These are phyloP conservation scores for Irpex sp. DNA, from an alignment of 1,284 basidiomycete genomes.

Conservation along the genomic window DNA sequence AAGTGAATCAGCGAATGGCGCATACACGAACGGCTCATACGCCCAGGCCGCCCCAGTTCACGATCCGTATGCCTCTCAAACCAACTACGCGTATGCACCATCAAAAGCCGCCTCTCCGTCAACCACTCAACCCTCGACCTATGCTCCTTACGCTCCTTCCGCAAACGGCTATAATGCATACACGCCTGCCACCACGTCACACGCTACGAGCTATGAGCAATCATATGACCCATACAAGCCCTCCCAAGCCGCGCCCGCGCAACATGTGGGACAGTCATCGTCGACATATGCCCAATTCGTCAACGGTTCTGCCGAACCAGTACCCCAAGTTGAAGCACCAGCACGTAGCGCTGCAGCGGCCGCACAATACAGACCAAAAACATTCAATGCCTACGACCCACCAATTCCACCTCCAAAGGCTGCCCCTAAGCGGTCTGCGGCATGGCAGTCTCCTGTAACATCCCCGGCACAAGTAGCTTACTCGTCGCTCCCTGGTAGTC, in stretches of 20 bases:
- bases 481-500: neutral
- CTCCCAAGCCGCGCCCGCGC: neutral
- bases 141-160: slow-evolving; percentile 16
- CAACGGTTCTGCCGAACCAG: neutral
- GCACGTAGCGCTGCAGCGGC: neutral
- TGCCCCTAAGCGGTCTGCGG: slow-evolving; percentile 32
- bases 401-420: slow-evolving; percentile 60
- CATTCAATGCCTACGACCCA: slow-evolving; percentile 76
- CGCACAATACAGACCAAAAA: slow-evolving; percentile 51
- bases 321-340: neutral
- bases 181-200: slow-evolving; percentile 2
- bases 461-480: slow-evolving; percentile 10
- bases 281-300: neutral
- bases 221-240: slow-evolving; percentile 25
- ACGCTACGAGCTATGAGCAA: slow-evolving; percentile 4
- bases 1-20: slow-evolving; percentile 6
- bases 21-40: slow-evolving; percentile 4
- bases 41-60: neutral
- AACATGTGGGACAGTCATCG: neutral
- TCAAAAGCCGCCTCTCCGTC: neutral
- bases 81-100: slow-evolving; percentile 15
- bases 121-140: slow-evolving; percentile 10
- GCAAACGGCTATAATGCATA: slow-evolving; percentile 1
- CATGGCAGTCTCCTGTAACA: slow-evolving; percentile 16
- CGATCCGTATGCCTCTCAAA: slow-evolving; percentile 15